phyloP scores from a whole-genome alignment of 2,329 filamentous ascomycete species.

The Colletotrichum ledebouriae region DNA sequence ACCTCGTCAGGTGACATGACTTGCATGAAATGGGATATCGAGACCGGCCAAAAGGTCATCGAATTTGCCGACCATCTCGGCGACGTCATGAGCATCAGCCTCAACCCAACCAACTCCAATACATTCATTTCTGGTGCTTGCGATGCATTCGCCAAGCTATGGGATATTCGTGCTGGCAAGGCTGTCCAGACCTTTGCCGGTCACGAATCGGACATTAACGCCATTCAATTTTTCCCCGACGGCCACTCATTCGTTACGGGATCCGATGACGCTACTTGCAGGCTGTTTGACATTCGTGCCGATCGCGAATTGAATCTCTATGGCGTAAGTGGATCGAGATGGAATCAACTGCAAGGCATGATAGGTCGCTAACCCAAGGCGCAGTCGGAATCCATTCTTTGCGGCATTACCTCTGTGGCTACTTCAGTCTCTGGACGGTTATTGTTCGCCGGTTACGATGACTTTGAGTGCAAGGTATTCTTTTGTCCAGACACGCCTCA shows the following conservation, averaged over 20 bases:
- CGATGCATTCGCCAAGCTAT: conserved; percentile 97
- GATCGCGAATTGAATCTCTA: conserved; percentile 83
- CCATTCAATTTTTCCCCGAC: conserved; percentile 99
- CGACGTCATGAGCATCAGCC: conserved; percentile 99
- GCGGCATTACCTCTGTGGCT: conserved; percentile 97
- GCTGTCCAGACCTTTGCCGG: conserved; percentile 98
- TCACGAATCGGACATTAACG: conserved; percentile 99
- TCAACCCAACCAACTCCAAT: conserved; percentile 99
- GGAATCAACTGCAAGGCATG: too few relatives aligned
- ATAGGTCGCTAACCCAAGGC: conserved; percentile 43
- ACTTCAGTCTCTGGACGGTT: conserved; percentile 97
- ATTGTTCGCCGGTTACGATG: conserved; percentile 97
- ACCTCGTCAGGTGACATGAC: conserved; percentile 99
- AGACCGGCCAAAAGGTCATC: conserved; percentile 95
- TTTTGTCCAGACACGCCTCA: background rate
- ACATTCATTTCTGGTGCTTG: conserved; percentile 99
- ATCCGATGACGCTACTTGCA: conserved; percentile 96
- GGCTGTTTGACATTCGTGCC: conserved; percentile 96
- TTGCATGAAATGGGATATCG: conserved; percentile 99
- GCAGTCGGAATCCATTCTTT: conserved; percentile 96
- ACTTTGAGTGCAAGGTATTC: conserved; percentile 99
- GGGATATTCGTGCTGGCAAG: conserved; percentile 98
- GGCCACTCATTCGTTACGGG: conserved; percentile 98
- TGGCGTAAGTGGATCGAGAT: conserved; percentile 66
- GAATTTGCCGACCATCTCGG: conserved; percentile 98